A percentile compares a stretch with the other conserved stretches of the same genome.
These are phyloP conservation scores for Erigeron philadelphicus DNA, from an alignment of 140 eudicot genomes.

Conservation along the genomic window DNA sequence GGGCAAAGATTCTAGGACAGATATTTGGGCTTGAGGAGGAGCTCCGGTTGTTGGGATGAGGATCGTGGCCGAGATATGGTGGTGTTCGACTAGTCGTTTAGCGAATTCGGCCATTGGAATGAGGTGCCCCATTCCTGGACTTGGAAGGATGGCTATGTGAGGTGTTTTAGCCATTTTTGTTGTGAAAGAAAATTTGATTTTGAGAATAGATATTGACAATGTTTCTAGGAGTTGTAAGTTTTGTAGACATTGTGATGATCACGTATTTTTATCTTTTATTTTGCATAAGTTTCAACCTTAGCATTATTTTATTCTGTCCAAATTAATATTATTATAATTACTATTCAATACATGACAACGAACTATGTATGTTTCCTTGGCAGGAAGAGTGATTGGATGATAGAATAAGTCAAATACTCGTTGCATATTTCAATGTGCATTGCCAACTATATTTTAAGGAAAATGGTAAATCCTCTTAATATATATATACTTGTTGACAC, in stretches of 20 bases:
- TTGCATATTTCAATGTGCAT: not conserved
- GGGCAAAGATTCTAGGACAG: conserved; percentile 36
- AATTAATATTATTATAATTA: not conserved
- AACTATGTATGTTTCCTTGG: not conserved
- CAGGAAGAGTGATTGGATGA: not conserved
- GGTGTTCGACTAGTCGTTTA: conserved; percentile 33
- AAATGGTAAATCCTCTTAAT: too few relatives aligned
- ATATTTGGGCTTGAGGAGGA: conserved; percentile 31
- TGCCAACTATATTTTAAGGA: too few relatives aligned
- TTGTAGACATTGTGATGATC: not conserved
- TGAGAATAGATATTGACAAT: not conserved
- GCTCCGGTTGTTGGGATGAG: conserved; percentile 44
- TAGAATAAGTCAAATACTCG: not conserved
- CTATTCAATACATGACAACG: conserved; percentile 10
- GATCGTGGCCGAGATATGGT: conserved; percentile 40
- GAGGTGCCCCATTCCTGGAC: conserved; percentile 71
- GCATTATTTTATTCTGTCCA: not conserved
- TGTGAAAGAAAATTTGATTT: conserved; percentile 3
- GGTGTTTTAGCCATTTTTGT: conserved; percentile 32
- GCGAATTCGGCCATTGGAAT: conserved; percentile 54
- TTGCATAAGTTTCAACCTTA: not conserved
- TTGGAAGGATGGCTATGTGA: conserved; percentile 45
- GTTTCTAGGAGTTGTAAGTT: conserved; percentile 1
- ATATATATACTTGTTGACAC: too few relatives aligned
- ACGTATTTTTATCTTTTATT: not conserved